phyloP scores from a whole-genome alignment of 805 yeast genomes.

The Yarrowia divulgata region DNA sequence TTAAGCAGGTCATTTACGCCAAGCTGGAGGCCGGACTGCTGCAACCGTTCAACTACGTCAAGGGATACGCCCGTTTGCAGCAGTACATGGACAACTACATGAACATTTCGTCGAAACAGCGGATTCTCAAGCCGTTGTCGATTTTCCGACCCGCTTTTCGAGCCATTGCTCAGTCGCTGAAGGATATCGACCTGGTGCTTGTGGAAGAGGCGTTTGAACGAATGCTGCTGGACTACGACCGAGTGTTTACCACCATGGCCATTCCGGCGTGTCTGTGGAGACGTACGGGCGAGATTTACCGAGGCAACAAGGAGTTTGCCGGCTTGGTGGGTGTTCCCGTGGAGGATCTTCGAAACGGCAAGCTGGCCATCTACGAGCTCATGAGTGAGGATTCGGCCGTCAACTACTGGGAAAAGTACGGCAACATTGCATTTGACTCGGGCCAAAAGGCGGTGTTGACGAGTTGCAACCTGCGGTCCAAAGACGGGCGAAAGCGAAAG shows the following conservation, averaged over 20 bases:
- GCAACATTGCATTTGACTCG: conserved; percentile 93
- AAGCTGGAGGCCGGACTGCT: conserved; percentile 91
- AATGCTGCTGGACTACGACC: conserved; percentile 89
- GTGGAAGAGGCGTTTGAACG: conserved; percentile 96
- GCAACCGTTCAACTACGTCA: conserved; percentile 92
- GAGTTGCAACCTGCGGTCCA: conserved; percentile 83
- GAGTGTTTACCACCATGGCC: conserved; percentile 97
- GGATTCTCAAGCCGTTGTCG: conserved; percentile 84
- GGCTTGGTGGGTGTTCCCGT: conserved; percentile 87
- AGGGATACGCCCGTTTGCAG: conserved; percentile 89
- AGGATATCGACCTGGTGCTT: conserved; percentile 87
- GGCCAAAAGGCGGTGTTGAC: conserved; percentile 95
- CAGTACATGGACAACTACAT: conserved; percentile 91
- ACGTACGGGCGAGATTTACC: conserved; percentile 92
- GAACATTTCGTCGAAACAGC: conserved; percentile 80
- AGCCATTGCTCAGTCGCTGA: conserved; percentile 87
- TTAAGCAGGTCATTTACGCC: conserved; percentile 92
- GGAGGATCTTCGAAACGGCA: conserved; percentile 91
- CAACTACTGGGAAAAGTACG: conserved; percentile 96
- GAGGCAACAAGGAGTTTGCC: conserved; percentile 97
- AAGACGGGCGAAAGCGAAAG: conserved; percentile 78
- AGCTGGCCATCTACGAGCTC: conserved; percentile 86
- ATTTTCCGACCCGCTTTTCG: conserved; percentile 91
- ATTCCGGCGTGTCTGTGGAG: conserved; percentile 98
- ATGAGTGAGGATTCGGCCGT: conserved; percentile 97